These are phyloP conservation scores for Xylaria sp. DNA, from an alignment of 2,329 filamentous ascomycete species.

Conservation along the genomic window DNA sequence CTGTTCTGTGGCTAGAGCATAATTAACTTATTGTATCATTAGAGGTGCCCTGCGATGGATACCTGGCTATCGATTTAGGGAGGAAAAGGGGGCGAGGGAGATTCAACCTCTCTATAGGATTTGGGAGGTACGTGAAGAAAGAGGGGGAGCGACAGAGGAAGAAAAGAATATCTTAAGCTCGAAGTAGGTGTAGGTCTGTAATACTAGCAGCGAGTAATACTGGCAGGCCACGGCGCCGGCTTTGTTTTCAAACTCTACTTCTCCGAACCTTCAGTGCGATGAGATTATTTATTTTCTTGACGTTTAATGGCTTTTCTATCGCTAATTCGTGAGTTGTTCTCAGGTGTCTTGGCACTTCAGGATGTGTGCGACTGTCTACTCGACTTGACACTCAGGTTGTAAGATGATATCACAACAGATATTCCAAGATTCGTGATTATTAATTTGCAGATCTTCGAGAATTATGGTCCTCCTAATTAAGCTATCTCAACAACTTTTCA, in stretches of 20 bases:
- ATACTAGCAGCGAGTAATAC: constrained; percentile 27
- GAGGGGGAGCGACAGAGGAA: background rate
- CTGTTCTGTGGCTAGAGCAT: constrained; percentile 21
- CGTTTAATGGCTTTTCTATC: background rate
- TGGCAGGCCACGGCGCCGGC: background rate
- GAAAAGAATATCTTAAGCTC: background rate
- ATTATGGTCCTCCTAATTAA: background rate
- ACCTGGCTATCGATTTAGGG: too few relatives aligned
- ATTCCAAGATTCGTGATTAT: background rate
- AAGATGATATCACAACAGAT: background rate
- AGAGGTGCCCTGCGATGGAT: background rate
- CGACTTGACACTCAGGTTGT: background rate
- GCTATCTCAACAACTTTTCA: background rate
- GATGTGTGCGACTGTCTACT: background rate
- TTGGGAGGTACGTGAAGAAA: background rate
- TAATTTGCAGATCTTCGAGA: background rate
- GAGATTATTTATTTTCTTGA: background rate
- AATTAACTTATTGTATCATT: background rate
- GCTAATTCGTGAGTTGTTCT: background rate
- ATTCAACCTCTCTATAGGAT: too few relatives aligned
- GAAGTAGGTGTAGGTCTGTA: constrained; percentile 12
- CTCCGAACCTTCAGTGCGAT: background rate
- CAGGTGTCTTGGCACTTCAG: background rate
- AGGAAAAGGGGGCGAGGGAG: background rate
- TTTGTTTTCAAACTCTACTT: background rate